These are phyloP conservation scores for Beauveria australis DNA, from an alignment of 2,329 filamentous ascomycete species.

Conservation along the genomic window DNA sequence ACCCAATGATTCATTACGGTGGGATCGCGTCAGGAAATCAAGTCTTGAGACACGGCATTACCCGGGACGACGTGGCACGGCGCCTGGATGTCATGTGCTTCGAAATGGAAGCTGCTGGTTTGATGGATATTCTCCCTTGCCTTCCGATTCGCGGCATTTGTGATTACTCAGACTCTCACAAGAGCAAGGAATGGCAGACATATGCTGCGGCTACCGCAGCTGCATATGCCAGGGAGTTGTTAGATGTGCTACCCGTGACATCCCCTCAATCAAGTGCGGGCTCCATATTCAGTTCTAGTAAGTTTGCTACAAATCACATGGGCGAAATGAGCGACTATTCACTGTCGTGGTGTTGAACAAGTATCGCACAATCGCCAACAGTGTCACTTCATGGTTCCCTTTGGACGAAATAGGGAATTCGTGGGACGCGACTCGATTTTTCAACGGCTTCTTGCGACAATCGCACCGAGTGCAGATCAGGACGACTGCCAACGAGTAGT, in stretches of 20 bases:
- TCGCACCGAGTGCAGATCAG: constrained; percentile 1
- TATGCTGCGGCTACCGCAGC: constrained; percentile 17
- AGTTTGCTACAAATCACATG: not conserved
- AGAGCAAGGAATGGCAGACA: constrained; percentile 17
- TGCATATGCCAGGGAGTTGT: constrained; percentile 15
- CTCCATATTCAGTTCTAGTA: not conserved
- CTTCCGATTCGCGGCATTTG: constrained; percentile 21
- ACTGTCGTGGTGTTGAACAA: not conserved
- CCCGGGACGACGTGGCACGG: not conserved
- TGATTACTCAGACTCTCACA: constrained; percentile 22
- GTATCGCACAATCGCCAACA: not conserved
- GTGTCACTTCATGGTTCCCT: constrained; percentile 15
- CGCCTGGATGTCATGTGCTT: too few species aligned
- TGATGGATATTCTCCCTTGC: not conserved
- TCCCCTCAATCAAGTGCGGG: not conserved
- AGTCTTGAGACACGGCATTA: not conserved
- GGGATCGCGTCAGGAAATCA: not conserved
- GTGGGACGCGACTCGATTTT: constrained; percentile 17
- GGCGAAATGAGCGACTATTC: not conserved
- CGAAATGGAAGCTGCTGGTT: not conserved
- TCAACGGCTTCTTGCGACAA: constrained; percentile 11
- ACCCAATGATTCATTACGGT: not conserved
- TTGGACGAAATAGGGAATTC: constrained; percentile 20
- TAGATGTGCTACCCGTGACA: not conserved
- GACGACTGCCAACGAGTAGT: constrained; percentile 19